These are phyloP conservation scores for Starmerella tilneyi DNA, from an alignment of 805 yeast genomes.

Conservation along the genomic window DNA sequence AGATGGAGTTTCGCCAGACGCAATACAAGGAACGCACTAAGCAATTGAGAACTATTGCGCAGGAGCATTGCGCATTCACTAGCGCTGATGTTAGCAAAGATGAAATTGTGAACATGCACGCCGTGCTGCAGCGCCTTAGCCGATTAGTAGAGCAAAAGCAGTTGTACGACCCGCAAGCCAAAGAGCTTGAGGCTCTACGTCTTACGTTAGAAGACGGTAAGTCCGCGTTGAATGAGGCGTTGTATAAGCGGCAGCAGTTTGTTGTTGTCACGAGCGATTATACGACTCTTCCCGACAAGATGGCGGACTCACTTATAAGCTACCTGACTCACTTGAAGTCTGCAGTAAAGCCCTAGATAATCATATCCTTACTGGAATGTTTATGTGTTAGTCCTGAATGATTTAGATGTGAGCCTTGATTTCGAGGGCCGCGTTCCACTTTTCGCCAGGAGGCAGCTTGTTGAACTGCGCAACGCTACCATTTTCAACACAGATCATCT, in stretches of 20 bases:
- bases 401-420: constrained; percentile 16
- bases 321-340: not conserved
- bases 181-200: not conserved
- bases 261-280: not conserved
- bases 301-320: constrained; percentile 1
- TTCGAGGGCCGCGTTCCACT: constrained; percentile 48
- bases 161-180: not conserved
- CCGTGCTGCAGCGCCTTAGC: not conserved
- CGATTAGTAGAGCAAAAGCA: not conserved
- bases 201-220: not conserved
- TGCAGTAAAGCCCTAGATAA: not conserved
- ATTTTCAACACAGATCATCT: constrained; percentile 92
- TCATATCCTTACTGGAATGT: not conserved
- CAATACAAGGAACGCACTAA: not conserved
- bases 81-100: not conserved
- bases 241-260: not conserved
- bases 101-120: not conserved
- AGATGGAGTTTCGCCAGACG: not conserved
- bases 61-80: not conserved
- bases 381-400: not conserved
- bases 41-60: not conserved
- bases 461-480: constrained; percentile 72
- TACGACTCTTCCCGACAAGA: not conserved
- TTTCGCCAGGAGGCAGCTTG: constrained; percentile 54
- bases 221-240: not conserved